Percentiles rank a stretch among this genome's conserved stretches.
Evolutionary conservation across 352 stramenopile species (phyloP).

Genomic region (Phytopythium kandeliae): DNA sequence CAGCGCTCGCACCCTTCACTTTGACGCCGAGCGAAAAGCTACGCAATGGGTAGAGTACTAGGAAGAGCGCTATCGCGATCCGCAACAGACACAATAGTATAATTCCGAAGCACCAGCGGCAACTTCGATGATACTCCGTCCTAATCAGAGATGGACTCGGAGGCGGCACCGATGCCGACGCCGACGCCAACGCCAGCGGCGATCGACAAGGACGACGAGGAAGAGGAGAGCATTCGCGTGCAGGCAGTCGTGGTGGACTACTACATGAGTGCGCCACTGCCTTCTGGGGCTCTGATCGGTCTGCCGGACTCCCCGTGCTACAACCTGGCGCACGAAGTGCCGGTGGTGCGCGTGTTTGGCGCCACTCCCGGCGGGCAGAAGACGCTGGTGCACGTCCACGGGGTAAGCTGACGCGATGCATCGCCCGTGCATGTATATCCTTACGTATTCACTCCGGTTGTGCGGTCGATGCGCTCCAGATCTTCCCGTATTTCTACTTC

Average conservation of each 20-base stretch:
- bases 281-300: conserved; percentile 26
- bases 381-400: conserved; percentile 85
- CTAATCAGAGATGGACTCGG: too few relatives aligned
- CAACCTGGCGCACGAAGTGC: conserved; percentile 54
- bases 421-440: too few relatives aligned
- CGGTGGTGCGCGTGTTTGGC: conserved; percentile 87
- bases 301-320: conserved; percentile 66
- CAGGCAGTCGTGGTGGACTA: conserved; percentile 80
- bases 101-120: too few relatives aligned
- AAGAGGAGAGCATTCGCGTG: conserved; percentile 46
- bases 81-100: background rate
- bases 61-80: background rate
- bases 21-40: background rate
- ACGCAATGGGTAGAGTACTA: too few relatives aligned
- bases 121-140: too few relatives aligned
- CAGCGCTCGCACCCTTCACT: background rate
- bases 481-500: conserved; percentile 89
- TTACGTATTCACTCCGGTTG: too few relatives aligned
- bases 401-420: conserved; percentile 23
- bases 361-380: conserved; percentile 88
- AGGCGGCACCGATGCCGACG: background rate
- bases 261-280: conserved; percentile 70
- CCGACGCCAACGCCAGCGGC: background rate
- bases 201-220: conserved; percentile 8
- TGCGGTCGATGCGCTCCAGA: conserved; percentile 18